Base-by-base conservation (phyloP, 306 rosid genomes). In the Vigna mungo region DNA sequence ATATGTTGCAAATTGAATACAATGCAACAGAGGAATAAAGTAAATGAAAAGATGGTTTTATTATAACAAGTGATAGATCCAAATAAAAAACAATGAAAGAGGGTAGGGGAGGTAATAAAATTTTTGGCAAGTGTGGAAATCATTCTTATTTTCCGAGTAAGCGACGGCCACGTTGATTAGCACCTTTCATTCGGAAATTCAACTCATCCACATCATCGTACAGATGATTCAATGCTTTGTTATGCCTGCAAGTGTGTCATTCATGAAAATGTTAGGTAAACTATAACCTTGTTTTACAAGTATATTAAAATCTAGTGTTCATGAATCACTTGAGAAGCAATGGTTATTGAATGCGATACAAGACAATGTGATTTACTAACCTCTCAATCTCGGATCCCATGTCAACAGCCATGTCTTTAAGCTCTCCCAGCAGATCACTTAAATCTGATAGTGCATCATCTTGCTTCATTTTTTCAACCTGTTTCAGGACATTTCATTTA, bases 351-450 rank as follows among this genome's bases (percentile, higher is more conserved):
- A 55, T 44, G 13, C 6, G 4, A 54, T 55, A 15, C 20, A 62
- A 79, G 15, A 23, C 21, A 73, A 73, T 66, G 48, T 12, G 56
- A 43, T 49, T 39, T 67, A 84, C 96, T 63, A 32, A 96, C 99
- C 90, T 86, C 51, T 86, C 99, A 27, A 93, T 91, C 89, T 93
- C 98, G 8, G 88, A 80, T 30, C 99, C 98, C 99, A 96, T 96
- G 86, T 93, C 98, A 47, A 96, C 11, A 63, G 99, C 99, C 97
- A 96, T 96, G 13, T 56, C 94, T 89, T 96, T 96, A 49, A 96
- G 89, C 85, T 96, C 97, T 73, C 88, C 99, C 87, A 96, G 65
- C 5, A 93, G 25, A 82, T 84, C 85, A 85, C 99, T 96, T 62
- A 96, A 65, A 79, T 87, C 85, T 1, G 97, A 91, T 17, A 96